Base-by-base conservation (phyloP, 1,284 basidiomycete species). In the Abortiporus biennis region DNA sequence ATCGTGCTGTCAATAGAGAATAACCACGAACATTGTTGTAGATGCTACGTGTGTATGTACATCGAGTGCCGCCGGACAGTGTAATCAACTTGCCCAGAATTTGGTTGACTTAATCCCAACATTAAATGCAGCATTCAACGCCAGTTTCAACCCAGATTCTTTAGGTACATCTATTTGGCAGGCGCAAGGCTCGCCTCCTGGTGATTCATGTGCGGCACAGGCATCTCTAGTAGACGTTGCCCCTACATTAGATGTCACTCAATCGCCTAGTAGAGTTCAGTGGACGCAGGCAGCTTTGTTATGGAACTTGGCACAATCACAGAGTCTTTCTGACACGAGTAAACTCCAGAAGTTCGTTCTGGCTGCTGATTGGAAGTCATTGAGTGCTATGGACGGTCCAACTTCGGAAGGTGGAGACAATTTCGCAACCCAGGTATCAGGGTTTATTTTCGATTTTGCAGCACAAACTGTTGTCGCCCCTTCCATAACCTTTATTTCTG, bases 31-130 rank as follows among this genome's bases (percentile, higher is more conserved):
- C 27, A 29, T n/a, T 41, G 13, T 33, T 23, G 15, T 37, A 82
- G 80, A 80, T 61, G 68, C 78, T 3, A 75, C 76, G 0, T 84
- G 80, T 54, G 65, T 74, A 25, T 84, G 80, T 50, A 74, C 76
- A 5, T 68, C 72, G 1, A 57, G 58, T 8, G 44, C 49, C n/a
- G 41, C 61, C 2, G 63, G 62, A 12, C 64, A 62, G 45, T 82
- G 79, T 51, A 67, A 72, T 34, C 66, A 65, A n/a, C 57, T 84
- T 4, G 78, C 80, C 0, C 66, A 71, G 50, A 70, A 63, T 41
- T 52, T 83, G 27, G 51, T 75, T 37, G 56, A 67, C 40, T 60
- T 80, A 16, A 55, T 76, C 6, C 72, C 77, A 6, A 58, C 58
- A 3, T 53, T 78, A 40, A 80, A 80, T 55, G 50, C 55, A n/a